phyloP scores from a whole-genome alignment of 2,329 filamentous ascomycete genomes.

The Cercospora zeina region DNA sequence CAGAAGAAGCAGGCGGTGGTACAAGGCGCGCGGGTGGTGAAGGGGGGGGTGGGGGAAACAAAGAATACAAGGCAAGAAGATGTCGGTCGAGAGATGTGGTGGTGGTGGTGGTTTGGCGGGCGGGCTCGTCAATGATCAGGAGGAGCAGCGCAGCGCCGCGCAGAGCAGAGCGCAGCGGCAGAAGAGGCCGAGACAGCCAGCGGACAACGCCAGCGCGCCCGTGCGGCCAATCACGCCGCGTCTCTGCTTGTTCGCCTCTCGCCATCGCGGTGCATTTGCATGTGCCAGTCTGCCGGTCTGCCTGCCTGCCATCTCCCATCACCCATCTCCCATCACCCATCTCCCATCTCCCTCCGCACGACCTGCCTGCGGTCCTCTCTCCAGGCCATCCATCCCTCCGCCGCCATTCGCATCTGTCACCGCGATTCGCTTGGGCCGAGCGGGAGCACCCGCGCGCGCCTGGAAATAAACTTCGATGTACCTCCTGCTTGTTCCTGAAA shows the following conservation, averaged over 20 bases:
- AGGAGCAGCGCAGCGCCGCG: neutral
- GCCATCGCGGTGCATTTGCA: neutral
- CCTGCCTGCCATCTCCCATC: neutral
- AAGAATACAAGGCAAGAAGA: slow-evolving; percentile 9
- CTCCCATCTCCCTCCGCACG: neutral
- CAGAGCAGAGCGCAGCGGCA: too few relatives aligned
- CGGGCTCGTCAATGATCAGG: neutral
- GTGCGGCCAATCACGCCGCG: neutral
- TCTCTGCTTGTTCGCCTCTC: too few relatives aligned
- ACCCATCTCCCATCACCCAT: neutral
- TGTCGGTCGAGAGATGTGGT: neutral
- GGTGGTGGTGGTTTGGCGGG: neutral
- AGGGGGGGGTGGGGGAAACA: neutral
- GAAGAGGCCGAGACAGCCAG: neutral
- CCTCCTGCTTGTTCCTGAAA: slow-evolving; percentile 4
- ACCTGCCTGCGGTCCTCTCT: neutral
- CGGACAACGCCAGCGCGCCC: neutral
- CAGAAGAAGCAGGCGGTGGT: neutral
- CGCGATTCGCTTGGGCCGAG: neutral
- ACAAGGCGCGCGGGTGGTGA: neutral
- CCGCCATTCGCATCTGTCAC: neutral
- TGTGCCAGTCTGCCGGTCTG: neutral
- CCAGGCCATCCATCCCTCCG: neutral
- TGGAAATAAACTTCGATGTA: neutral
- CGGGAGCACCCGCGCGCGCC: neutral